Evolutionary conservation across 2,329 filamentous ascomycete species (phyloP), one percentile per base, ranked within the genome.

Genomic region (Lasiodiplodia hormozganensis): DNA sequence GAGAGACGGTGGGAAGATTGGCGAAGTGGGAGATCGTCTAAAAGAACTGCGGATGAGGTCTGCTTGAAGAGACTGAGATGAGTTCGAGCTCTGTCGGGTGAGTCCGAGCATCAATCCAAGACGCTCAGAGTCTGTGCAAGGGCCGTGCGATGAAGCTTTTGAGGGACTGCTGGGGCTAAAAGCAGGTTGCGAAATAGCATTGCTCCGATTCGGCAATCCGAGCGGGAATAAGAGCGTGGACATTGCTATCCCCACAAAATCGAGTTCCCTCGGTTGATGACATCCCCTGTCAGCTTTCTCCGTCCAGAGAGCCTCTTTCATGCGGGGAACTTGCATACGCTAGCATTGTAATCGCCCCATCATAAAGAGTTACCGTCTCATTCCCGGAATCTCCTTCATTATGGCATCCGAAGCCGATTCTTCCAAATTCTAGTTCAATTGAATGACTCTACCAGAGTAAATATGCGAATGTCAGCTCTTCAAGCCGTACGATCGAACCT

Each of bases 1-100:
- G 96, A 1, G 89, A 94, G 79, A 89, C 83, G 40, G 82, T 96
- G 4, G 95, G 93, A 2, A 90, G 94, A 81, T 79, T 98, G 71
- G 95, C 89, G 2, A 83, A 82, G 71, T 97, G 94, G 94, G 90
- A 95, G 47, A 52, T 64, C 25, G 31, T 47, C 4, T 62, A 40
- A 62, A 23, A 23, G 10, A 8, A 38, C 25, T 38, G 6, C 18
- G 31, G 25, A 23, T 12, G 1, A n/a, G n/a, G n/a, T 57, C 2
- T 11, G 18, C 18, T 31, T 18, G 28, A 28, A 18, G 28, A 14
- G 23, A 28, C 14, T 47, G 31, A 10, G 31, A 34, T 34, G 31
- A 34, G 31, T 34, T 10, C 31, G 31, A 34, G 8, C 7, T 34
- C 31, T 10, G 8, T 34, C 31, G 31, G 31, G 31, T 10, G 31